These are phyloP conservation scores for Amanita jacksonii DNA, from an alignment of 768 basidiomycete species.

Conservation along the genomic window DNA sequence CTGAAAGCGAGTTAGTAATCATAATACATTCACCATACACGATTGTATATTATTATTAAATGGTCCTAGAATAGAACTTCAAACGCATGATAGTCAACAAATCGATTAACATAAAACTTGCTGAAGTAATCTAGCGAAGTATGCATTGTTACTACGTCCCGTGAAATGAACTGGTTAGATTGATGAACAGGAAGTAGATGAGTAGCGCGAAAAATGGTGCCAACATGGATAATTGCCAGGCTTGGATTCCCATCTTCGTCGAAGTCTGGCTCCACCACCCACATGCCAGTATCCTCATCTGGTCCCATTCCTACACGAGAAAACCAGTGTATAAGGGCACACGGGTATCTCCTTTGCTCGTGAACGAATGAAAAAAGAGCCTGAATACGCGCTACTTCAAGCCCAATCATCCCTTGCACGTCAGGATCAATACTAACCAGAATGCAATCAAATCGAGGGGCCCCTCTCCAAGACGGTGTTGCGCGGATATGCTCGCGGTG, in stretches of 20 bases:
- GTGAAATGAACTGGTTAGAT: slow-evolving; percentile 6
- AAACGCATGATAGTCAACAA: too few species aligned
- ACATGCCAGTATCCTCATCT: slow-evolving; percentile 18
- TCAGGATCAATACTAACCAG: slow-evolving; percentile 10
- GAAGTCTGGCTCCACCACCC: slow-evolving; percentile 19
- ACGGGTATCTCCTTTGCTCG: slow-evolving; percentile 10
- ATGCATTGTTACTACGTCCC: too few species aligned
- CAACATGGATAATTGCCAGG: slow-evolving; percentile 14
- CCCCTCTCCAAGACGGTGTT: slow-evolving; percentile 19
- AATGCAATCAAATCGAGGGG: slow-evolving; percentile 21
- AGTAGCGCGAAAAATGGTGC: slow-evolving; percentile 15
- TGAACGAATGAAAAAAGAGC: too few species aligned
- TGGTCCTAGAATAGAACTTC: too few species aligned
- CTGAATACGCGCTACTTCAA: too few species aligned
- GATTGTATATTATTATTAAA: too few species aligned
- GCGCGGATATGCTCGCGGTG: slow-evolving; percentile 20
- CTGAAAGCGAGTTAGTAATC: too few species aligned
- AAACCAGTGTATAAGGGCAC: slow-evolving; percentile 20
- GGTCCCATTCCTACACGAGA: slow-evolving; percentile 13
- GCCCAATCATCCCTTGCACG: too few species aligned
- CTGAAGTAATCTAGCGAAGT: too few species aligned
- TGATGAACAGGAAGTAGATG: slow-evolving; percentile 15
- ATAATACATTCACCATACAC: too few species aligned
- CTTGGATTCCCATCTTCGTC: slow-evolving; percentile 7
- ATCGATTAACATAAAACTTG: too few species aligned